Conservation (phyloP, 2,329 filamentous ascomycete species). For the Eutypa lata region DNA sequence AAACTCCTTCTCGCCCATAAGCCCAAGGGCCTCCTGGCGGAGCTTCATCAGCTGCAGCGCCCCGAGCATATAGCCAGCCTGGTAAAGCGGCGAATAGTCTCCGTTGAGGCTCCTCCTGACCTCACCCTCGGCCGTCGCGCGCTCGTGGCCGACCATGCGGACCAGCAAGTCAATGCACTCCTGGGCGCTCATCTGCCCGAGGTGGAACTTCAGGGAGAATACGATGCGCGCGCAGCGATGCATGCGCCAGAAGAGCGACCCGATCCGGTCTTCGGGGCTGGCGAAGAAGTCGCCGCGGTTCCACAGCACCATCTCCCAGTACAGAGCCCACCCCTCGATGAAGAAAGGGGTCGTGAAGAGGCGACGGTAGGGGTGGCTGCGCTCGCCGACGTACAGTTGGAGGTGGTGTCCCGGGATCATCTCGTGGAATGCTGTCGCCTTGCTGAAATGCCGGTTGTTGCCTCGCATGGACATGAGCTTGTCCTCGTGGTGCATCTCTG, state of each 20-base stretch:
- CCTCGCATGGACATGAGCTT: slow-evolving; percentile 60
- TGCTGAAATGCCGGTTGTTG: slow-evolving; percentile 56
- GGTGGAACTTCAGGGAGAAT: slow-evolving; percentile 57
- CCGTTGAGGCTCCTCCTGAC: slow-evolving; percentile 55
- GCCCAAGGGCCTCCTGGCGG: slow-evolving; percentile 43
- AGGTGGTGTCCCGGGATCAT: slow-evolving; percentile 58
- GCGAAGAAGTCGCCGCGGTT: slow-evolving; percentile 47
- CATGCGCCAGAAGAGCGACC: slow-evolving; percentile 61
- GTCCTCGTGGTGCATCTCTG: slow-evolving; percentile 47
- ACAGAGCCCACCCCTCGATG: slow-evolving; percentile 60
- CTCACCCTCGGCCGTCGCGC: slow-evolving; percentile 58
- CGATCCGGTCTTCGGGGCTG: slow-evolving; percentile 49
- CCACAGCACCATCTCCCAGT: slow-evolving; percentile 61
- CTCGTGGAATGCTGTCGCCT: slow-evolving; percentile 60
- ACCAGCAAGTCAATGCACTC: slow-evolving; percentile 58
- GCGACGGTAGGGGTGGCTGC: slow-evolving; percentile 45
- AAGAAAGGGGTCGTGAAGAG: slow-evolving; percentile 57
- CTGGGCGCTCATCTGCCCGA: slow-evolving; percentile 49
- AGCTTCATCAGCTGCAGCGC: slow-evolving; percentile 53
- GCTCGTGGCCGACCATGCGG: slow-evolving; percentile 54
- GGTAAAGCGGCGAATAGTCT: slow-evolving; percentile 56
- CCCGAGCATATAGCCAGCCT: slow-evolving; percentile 58
- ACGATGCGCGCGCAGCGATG: slow-evolving; percentile 58
- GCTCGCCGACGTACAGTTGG: slow-evolving; percentile 46
- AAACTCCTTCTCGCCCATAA: slow-evolving; percentile 49